phyloP scores from a whole-genome alignment of 768 basidiomycete genomes.

The Sarcodon aspratus region DNA sequence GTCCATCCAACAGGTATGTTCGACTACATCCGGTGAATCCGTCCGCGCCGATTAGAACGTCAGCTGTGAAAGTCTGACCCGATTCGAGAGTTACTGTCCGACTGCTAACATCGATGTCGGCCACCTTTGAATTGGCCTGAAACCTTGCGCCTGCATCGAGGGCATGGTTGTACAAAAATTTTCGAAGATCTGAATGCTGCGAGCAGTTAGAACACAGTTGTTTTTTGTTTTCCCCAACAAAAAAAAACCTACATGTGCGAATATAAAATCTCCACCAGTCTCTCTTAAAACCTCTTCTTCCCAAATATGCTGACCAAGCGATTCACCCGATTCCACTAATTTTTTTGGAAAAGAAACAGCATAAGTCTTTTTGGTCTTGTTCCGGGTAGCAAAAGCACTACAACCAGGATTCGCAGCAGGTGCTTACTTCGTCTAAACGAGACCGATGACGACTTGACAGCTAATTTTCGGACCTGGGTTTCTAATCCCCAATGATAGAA shows the following conservation, averaged over 20 bases:
- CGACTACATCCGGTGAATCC: constrained; percentile 16
- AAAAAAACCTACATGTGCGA: constrained; percentile 14
- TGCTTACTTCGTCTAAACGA: constrained; percentile 5
- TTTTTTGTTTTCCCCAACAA: not conserved
- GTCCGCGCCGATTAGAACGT: constrained; percentile 26
- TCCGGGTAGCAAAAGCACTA: not conserved
- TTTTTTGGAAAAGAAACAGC: not conserved
- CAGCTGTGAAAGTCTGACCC: constrained; percentile 20
- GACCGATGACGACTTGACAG: constrained; percentile 10
- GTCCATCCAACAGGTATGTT: constrained; percentile 5
- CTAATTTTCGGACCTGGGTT: constrained; percentile 12
- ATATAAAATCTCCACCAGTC: constrained; percentile 19
- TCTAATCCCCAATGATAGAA: constrained; percentile 24
- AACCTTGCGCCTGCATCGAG: constrained; percentile 13
- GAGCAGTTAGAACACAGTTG: not conserved
- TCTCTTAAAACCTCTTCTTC: constrained; percentile 16
- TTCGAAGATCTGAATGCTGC: constrained; percentile 21
- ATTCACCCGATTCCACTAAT: constrained; percentile 15
- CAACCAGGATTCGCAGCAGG: constrained; percentile 10
- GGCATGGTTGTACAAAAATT: constrained; percentile 19
- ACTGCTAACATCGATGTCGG: constrained; percentile 10
- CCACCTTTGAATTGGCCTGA: constrained; percentile 16
- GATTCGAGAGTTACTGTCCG: constrained; percentile 15
- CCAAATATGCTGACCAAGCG: constrained; percentile 19
- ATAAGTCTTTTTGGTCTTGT: not conserved